phyloP scores from a whole-genome alignment of 441 rosid species.

The Erodium texanum region DNA sequence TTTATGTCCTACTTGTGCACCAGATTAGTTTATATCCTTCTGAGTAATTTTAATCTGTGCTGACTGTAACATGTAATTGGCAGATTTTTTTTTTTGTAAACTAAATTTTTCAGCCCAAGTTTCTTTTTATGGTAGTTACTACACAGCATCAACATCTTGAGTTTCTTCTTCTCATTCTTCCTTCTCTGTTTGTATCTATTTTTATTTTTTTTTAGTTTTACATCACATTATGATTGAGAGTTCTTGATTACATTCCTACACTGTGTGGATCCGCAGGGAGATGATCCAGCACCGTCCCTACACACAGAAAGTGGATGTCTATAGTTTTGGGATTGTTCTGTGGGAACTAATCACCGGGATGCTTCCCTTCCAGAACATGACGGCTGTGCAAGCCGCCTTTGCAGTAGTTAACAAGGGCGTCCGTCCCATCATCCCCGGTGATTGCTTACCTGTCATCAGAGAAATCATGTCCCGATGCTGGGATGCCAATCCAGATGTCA shows the following conservation, averaged over 20 bases:
- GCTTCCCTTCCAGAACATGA: slow-evolving; percentile 46
- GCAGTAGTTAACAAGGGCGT: slow-evolving; percentile 40
- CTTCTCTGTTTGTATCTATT: too few relatives aligned
- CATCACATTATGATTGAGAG: too few relatives aligned
- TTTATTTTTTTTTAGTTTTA: too few relatives aligned
- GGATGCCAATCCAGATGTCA: not conserved
- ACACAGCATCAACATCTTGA: not conserved
- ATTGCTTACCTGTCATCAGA: slow-evolving; percentile 25
- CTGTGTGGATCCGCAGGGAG: slow-evolving; percentile 27
- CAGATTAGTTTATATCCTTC: not conserved
- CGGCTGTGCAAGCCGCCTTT: slow-evolving; percentile 38
- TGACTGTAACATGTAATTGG: too few relatives aligned
- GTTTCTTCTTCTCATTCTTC: too few relatives aligned
- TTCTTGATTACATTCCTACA: not conserved
- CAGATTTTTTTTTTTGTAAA: too few relatives aligned
- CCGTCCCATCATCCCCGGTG: slow-evolving; percentile 35
- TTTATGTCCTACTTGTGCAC: not conserved
- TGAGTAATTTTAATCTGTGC: too few relatives aligned
- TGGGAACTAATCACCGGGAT: slow-evolving; percentile 46
- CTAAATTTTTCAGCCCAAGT: not conserved
- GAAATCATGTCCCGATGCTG: not conserved
- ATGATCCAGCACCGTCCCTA: slow-evolving; percentile 48
- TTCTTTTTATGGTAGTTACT: not conserved
- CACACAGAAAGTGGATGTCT: slow-evolving; percentile 46
- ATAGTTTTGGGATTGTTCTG: slow-evolving; percentile 45